These are phyloP conservation scores for Taphrina pruni DNA, from an alignment of 1,139 yeast genomes.

Conservation along the genomic window DNA sequence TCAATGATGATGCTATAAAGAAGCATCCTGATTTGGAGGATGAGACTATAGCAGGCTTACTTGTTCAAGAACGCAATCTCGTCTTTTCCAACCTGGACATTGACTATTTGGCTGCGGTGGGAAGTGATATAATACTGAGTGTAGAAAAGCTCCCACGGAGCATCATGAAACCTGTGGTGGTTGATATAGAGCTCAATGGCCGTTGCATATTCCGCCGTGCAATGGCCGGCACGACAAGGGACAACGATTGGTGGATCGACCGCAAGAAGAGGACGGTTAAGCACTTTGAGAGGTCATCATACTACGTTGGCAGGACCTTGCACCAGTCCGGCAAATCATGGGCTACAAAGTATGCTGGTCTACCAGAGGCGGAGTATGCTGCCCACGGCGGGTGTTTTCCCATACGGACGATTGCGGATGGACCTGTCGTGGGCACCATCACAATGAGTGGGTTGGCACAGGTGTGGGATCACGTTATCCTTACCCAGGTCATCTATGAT, in stretches of 20 bases:
- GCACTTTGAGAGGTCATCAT: slow-evolving; percentile 43
- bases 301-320: slow-evolving; percentile 20
- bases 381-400: slow-evolving; percentile 40
- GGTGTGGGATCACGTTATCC: slow-evolving; percentile 21
- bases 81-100: neutral
- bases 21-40: neutral
- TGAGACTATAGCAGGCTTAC: slow-evolving; percentile 1
- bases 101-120: neutral
- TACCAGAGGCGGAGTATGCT: slow-evolving; percentile 24
- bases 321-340: slow-evolving; percentile 3
- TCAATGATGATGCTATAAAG: neutral
- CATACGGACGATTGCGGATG: slow-evolving; percentile 3
- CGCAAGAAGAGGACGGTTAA: slow-evolving; percentile 44
- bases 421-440: slow-evolving; percentile 23
- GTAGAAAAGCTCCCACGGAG: neutral
- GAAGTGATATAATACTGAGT: neutral
- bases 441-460: slow-evolving; percentile 36
- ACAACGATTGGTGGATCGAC: slow-evolving; percentile 45
- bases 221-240: slow-evolving; percentile 44
- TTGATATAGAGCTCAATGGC: slow-evolving; percentile 43
- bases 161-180: slow-evolving; percentile 42
- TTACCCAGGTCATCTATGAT: neutral
- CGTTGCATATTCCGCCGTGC: slow-evolving; percentile 43
- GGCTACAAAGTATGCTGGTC: slow-evolving; percentile 27
- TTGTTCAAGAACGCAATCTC: neutral